Base-by-base conservation (phyloP, 305 asterid genomes). In the Fraxinus sp. region DNA sequence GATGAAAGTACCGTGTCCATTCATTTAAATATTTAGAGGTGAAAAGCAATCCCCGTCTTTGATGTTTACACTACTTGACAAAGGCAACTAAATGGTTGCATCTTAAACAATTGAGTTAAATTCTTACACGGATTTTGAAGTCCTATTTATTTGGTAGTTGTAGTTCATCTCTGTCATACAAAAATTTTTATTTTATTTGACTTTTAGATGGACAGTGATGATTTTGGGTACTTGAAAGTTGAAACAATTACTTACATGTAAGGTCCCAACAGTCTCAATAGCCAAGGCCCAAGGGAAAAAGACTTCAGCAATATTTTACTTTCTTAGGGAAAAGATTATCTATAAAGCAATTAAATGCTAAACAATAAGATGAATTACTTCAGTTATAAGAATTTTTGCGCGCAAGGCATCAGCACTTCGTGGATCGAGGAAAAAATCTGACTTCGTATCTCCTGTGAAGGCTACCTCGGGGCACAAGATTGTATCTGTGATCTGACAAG, bases 341-440 rank as follows among this genome's bases (percentile, higher is more conserved):
- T 18, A 20, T 37, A 55, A 13, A 41, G 49, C 32, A 66, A 75
- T 59, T 46, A 49, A 36, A 62, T 66, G 80, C 57, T 7, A 39
- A 74, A 86, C 82, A 52, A 75, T 35, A 78, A 77, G 83, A 80
- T 13, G 37, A n/a, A 71, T 88, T 90, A 96, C 99, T 87, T 94
- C 99, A 76, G 97, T 93, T 83, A 96, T 93, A 83, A 96, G 98
- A 86, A 96, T 83, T 88, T 96, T 96, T 79, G 99, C 97, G 36
- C 99, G 92, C 90, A 96, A 88, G 35, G 98, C 99, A 89, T 96
- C 99, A 79, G 99, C 93, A 82, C 93, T 96, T 72, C 87, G 91
- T 73, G 98, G 98, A 88, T 93, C 92, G 44, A 91, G 92, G 82
- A 87, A 92, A 90, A 94, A 92, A 62, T 93, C 94, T 0, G 99